Evolutionary conservation across 768 basidiomycete genomes (phyloP).

Genomic region (Tricholoma hemisulphureum): DNA sequence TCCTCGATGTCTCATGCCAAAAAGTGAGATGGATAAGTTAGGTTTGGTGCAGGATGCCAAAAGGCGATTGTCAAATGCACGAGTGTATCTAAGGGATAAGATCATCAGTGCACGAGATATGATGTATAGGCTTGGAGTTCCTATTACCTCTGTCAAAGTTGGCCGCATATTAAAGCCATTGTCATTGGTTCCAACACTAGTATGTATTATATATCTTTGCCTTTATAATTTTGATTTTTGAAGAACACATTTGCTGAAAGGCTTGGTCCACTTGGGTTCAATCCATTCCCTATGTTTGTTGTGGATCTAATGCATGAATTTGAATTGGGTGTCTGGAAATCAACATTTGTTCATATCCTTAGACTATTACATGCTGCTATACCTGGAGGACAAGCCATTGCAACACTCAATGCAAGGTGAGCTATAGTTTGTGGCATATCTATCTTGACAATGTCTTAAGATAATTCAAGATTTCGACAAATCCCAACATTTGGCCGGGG

Average conservation of each 20-base stretch:
- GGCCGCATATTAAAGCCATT: conserved; percentile 3
- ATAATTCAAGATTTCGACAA: neutral
- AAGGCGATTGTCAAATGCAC: neutral
- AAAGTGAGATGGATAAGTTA: conserved; percentile 20
- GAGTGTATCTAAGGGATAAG: no score
- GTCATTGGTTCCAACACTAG: conserved; percentile 13
- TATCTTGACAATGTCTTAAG: neutral
- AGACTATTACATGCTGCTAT: conserved; percentile 27
- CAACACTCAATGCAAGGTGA: conserved; percentile 24
- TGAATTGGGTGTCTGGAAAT: conserved; percentile 38
- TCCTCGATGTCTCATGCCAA: conserved; percentile 23
- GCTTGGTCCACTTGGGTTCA: conserved; percentile 7
- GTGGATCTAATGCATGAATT: conserved; percentile 40
- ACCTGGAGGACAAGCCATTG: conserved; percentile 3
- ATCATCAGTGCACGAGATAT: neutral
- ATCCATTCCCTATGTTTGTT: conserved; percentile 27
- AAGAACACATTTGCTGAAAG: neutral
- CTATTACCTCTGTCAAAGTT: conserved; percentile 2
- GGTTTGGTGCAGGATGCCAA: conserved; percentile 16
- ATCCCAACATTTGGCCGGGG: conserved; percentile 17
- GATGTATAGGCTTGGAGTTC: conserved; percentile 1
- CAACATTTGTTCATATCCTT: conserved; percentile 33
- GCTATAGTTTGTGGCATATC: neutral
- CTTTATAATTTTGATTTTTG: neutral
- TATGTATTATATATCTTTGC: neutral